Evolutionary conservation across 805 yeast genomes (phyloP), one percentile per base, ranked within the genome.

Genomic region (Candida maltosa): DNA sequence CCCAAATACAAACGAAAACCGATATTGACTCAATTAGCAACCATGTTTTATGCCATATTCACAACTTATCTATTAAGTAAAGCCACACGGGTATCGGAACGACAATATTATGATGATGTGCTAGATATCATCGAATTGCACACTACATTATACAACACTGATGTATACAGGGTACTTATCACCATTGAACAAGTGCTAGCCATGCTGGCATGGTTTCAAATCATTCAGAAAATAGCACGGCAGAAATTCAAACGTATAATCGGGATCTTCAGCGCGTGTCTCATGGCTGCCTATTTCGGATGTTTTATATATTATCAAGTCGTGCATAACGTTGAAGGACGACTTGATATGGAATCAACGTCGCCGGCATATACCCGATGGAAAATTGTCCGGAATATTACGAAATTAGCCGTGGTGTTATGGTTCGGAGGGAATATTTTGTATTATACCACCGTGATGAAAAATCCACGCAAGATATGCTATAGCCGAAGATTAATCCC

Each of bases 131-230:
- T 53, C 7, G 60, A 58, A 29, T 60, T 78, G 29, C 57, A 67
- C 32, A 37, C 47, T 6, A 37, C 49, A 6, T 53, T 80, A 7
- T 65, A 68, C 33, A 59, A 55, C 23, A 58, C 66, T 4, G 42
- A 56, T 3, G 48, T 55, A 10, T 69, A 62, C 40, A 53, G 69
- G 16, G 51, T 73, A 4, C 56, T 72, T 9, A 51, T 65, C 29
- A 52, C 67, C 2, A 25, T 82, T 4, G 52, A 71, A 7, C 68
- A 65, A 38, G 33, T 70, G 1, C 49, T 76, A n/a, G 60, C 73
- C 5, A 69, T 70, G 59, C 41, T 70, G n/a, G 78, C 80, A 1
- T 78, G 78, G 69, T 48, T 73, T 4, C 82, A 80, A 47, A 65
- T 80, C 7, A 55, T 69, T 11, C 41, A 68, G 18, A 71, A 64